Evolutionary conservation across 2,329 filamentous ascomycete genomes (phyloP).

Genomic region (Neofusicoccum ribis): DNA sequence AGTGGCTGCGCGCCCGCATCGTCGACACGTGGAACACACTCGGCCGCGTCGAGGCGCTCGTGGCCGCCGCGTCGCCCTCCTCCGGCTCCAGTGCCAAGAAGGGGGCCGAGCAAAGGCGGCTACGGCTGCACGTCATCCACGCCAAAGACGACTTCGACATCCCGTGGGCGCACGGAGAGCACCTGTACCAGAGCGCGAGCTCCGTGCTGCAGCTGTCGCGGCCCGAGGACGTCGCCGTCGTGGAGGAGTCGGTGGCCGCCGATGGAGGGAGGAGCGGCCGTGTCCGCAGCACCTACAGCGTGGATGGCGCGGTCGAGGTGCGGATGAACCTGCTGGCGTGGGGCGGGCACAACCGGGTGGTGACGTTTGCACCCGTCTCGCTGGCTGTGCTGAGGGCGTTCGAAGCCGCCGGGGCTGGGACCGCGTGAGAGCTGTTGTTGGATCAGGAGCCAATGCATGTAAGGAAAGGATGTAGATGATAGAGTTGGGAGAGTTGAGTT

Average conservation of each 20-base stretch:
- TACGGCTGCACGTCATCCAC: constrained; percentile 75
- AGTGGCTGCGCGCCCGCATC: constrained; percentile 62
- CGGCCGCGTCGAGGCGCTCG: constrained; percentile 62
- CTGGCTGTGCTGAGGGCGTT: constrained; percentile 68
- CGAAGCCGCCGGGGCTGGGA: constrained; percentile 33
- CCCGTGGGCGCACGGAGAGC: constrained; percentile 64
- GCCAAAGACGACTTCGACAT: constrained; percentile 82
- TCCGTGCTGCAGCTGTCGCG: constrained; percentile 5
- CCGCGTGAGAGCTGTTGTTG: background rate
- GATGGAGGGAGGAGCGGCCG: constrained; percentile 29
- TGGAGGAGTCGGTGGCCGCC: background rate
- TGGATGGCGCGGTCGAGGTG: constrained; percentile 24
- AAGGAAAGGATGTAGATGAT: background rate
- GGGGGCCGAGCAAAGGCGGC: background rate
- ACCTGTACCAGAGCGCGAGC: constrained; percentile 30
- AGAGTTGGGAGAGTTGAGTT: constrained; percentile 6
- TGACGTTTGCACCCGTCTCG: constrained; percentile 64
- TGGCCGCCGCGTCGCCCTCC: constrained; percentile 38
- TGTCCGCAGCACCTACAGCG: constrained; percentile 21
- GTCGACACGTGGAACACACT: constrained; percentile 81
- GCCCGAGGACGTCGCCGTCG: constrained; percentile 22
- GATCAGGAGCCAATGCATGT: background rate
- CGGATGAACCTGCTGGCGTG: constrained; percentile 46
- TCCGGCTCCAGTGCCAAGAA: too few relatives aligned
- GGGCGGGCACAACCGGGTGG: constrained; percentile 66